Percentiles rank a stretch among this genome's conserved stretches.
phyloP scores from a whole-genome alignment of 2,329 filamentous ascomycete species.

The Pyrenophora tritici-repentis region DNA sequence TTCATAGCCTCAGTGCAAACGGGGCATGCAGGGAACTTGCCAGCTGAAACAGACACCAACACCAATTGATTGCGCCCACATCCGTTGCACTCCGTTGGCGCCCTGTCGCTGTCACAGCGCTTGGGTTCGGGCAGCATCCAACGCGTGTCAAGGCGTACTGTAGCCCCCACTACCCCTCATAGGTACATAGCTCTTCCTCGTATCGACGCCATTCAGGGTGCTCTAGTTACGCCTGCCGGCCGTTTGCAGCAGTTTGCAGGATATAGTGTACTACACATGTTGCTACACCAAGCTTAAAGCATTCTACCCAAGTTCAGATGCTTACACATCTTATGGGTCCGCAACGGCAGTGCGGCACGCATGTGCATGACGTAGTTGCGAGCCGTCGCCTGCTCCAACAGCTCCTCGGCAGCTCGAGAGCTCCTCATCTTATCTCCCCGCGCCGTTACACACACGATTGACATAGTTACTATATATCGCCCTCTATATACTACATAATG shows the following conservation, averaged over 20 bases:
- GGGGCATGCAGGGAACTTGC: slow-evolving; percentile 6
- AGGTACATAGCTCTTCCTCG: background rate
- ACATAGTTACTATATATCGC: slow-evolving; percentile 20
- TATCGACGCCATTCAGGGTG: background rate
- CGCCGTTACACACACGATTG: slow-evolving; percentile 15
- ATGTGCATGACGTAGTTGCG: slow-evolving; percentile 16
- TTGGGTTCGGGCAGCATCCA: too few relatives aligned
- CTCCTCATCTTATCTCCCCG: slow-evolving; percentile 25
- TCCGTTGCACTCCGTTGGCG: slow-evolving; percentile 1
- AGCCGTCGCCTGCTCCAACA: slow-evolving; percentile 16
- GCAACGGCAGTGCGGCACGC: slow-evolving; percentile 2
- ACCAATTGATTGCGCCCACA: slow-evolving; percentile 4
- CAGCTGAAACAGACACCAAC: slow-evolving; percentile 8
- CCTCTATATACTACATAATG: slow-evolving; percentile 23
- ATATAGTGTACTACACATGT: background rate
- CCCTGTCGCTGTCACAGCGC: background rate
- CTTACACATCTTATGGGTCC: background rate
- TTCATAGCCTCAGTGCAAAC: slow-evolving; percentile 24
- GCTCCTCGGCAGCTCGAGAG: slow-evolving; percentile 20
- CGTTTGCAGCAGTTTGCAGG: background rate
- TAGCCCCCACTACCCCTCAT: background rate
- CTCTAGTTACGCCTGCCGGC: background rate
- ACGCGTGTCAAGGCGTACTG: too few relatives aligned
- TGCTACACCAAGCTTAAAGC: background rate
- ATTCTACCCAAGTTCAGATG: too few relatives aligned